Conservation (phyloP, 305 asterid genomes). For the Ajuga reptans region DNA sequence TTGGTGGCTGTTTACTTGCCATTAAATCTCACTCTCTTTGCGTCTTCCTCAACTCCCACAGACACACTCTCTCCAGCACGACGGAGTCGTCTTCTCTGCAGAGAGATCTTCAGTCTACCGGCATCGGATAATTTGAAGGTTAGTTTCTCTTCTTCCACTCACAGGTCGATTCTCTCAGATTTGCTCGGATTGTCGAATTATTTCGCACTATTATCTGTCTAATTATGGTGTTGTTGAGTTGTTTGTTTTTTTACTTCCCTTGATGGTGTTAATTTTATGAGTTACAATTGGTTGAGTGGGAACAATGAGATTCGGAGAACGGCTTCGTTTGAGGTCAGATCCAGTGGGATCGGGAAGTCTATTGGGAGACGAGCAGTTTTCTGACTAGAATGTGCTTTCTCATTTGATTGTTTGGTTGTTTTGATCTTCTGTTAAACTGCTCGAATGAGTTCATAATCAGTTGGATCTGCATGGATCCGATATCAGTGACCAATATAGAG, state of each 20-base stretch:
- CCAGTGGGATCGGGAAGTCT: constrained; percentile 10
- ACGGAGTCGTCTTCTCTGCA: constrained; percentile 3
- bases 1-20: not conserved
- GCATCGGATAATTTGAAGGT: constrained; percentile 5
- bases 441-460: not conserved
- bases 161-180: not conserved
- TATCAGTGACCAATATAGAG: not conserved
- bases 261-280: not conserved
- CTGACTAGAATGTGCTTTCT: not conserved
- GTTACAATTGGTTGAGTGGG: not conserved
- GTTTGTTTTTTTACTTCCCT: not conserved
- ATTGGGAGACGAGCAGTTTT: not conserved
- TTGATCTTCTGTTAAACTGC: not conserved
- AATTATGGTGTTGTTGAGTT: not conserved
- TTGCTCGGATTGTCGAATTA: not conserved
- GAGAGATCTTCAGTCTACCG: constrained; percentile 6
- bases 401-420: not conserved
- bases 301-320: not conserved
- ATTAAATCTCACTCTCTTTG: constrained; percentile 18
- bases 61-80: not conserved
- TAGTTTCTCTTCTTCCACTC: not conserved
- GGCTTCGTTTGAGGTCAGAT: constrained; percentile 7
- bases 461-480: constrained; percentile 16
- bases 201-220: not conserved
- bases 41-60: constrained; percentile 18